These are phyloP conservation scores for Monosporozyma siamensis DNA, from an alignment of 805 yeast species.

Conservation along the genomic window DNA sequence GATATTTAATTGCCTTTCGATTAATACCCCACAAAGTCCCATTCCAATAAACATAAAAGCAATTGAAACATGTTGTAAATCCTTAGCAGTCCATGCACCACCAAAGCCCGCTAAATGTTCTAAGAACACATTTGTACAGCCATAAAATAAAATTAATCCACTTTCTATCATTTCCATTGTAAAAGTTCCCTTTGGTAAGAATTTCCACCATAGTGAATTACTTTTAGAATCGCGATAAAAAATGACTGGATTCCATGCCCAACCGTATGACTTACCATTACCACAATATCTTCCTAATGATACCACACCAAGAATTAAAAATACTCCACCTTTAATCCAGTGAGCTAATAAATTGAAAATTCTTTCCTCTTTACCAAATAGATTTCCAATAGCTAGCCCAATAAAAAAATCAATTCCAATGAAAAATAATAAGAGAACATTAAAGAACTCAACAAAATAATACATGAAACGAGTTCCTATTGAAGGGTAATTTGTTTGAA, in stretches of 20 bases:
- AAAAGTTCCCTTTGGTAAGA: conserved; percentile 38
- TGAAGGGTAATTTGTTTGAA: background rate
- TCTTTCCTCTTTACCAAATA: conserved; percentile 54
- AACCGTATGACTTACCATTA: conserved; percentile 60
- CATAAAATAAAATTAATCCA: conserved; percentile 74
- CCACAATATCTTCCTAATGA: conserved; percentile 87
- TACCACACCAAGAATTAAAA: conserved; percentile 62
- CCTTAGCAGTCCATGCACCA: conserved; percentile 84
- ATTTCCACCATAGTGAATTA: conserved; percentile 11
- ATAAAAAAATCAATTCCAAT: conserved; percentile 46
- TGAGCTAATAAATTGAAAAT: conserved; percentile 87
- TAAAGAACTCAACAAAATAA: conserved; percentile 29
- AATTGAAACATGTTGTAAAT: conserved; percentile 80
- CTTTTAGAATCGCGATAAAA: conserved; percentile 14
- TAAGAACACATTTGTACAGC: conserved; percentile 78
- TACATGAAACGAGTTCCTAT: background rate
- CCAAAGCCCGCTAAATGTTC: conserved; percentile 77
- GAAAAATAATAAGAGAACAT: conserved; percentile 56
- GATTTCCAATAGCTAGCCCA: conserved; percentile 53
- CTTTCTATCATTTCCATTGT: conserved; percentile 85
- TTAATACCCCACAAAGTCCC: conserved; percentile 81
- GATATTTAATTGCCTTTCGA: conserved; percentile 54
- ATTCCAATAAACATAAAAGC: conserved; percentile 89
- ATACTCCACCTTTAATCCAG: conserved; percentile 92
- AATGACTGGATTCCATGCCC: conserved; percentile 77